phyloP scores from a whole-genome alignment of 2,329 filamentous ascomycete genomes.

The Harringtonia aguacate region DNA sequence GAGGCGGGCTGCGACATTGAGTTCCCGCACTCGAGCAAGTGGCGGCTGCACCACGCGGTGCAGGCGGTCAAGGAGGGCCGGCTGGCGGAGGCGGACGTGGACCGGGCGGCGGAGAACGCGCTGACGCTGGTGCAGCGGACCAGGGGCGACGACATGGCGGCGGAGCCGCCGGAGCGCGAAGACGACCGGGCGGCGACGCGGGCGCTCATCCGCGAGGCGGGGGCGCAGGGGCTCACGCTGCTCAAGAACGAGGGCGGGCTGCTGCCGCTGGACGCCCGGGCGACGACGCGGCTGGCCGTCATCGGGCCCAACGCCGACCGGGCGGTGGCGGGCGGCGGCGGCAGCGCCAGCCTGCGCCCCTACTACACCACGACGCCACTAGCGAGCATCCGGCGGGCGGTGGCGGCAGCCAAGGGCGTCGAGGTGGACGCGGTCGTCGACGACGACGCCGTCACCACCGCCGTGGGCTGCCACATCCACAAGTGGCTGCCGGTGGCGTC shows the following conservation, averaged over 20 bases:
- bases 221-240: conserved; percentile 50
- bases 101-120: conserved; percentile 48
- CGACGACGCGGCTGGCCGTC: conserved; percentile 50
- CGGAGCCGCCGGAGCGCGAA: conserved; percentile 45
- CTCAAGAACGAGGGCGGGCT: conserved; percentile 51
- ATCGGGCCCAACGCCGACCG: conserved; percentile 59
- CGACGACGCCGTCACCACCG: too few species aligned
- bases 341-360: conserved; percentile 57
- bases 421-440: too few species aligned
- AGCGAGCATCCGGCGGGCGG: conserved; percentile 46
- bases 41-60: conserved; percentile 47
- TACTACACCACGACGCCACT: conserved; percentile 57
- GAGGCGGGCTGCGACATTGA: conserved; percentile 47
- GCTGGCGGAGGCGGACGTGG: conserved; percentile 37
- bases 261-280: conserved; percentile 45
- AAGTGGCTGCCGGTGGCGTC: conserved; percentile 57
- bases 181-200: conserved; percentile 48
- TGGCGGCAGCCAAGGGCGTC: conserved; percentile 38
- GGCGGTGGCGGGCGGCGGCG: conserved; percentile 56
- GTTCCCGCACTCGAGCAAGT: conserved; percentile 44
- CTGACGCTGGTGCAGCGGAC: conserved; percentile 50
- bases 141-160: conserved; percentile 46
- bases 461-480: conserved; percentile 51
- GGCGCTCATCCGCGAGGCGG: conserved; percentile 48
- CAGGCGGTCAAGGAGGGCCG: conserved; percentile 37